phyloP scores from a whole-genome alignment of 495 filamentous ascomycete species.

The Aspergillus sclerotioniger region DNA sequence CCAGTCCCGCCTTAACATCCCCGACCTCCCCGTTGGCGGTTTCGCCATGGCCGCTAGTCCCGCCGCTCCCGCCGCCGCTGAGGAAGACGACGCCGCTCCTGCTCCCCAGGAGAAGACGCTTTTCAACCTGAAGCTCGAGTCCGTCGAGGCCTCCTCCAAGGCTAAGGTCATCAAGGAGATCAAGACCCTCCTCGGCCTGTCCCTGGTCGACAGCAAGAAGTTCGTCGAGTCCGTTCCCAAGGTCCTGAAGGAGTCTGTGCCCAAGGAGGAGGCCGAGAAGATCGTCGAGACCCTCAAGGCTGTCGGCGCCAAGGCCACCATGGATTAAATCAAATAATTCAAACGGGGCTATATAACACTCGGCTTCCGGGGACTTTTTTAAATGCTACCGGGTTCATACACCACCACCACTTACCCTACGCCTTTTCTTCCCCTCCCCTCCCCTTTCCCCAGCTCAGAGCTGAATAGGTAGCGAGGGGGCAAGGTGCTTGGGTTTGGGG shows the following conservation, averaged over 20 bases:
- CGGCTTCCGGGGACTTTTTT: not conserved
- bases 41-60: conserved; percentile 66
- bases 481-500: not conserved
- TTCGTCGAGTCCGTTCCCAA: conserved; percentile 98
- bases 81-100: conserved; percentile 81
- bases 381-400: conserved; percentile 2
- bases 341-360: not conserved
- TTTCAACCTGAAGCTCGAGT: conserved; percentile 89
- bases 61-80: conserved; percentile 65
- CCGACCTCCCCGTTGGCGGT: conserved; percentile 90
- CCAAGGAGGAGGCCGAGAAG: conserved; percentile 99
- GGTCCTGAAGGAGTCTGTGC: conserved; percentile 95
- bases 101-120: conserved; percentile 91
- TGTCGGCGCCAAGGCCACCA: conserved; percentile 78
- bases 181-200: conserved; percentile 91
- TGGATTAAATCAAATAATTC: conserved; percentile 94
- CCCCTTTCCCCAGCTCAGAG: not conserved
- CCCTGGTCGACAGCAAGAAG: conserved; percentile 99
- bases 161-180: conserved; percentile 99
- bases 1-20: conserved; percentile 93
- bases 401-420: not conserved
- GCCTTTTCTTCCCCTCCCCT: conserved; percentile 5
- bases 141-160: conserved; percentile 84
- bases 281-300: conserved; percentile 91
- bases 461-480: not conserved